Evolutionary conservation across 2,329 filamentous ascomycete species (phyloP).

Genomic region (Arthrobotrys iridis): DNA sequence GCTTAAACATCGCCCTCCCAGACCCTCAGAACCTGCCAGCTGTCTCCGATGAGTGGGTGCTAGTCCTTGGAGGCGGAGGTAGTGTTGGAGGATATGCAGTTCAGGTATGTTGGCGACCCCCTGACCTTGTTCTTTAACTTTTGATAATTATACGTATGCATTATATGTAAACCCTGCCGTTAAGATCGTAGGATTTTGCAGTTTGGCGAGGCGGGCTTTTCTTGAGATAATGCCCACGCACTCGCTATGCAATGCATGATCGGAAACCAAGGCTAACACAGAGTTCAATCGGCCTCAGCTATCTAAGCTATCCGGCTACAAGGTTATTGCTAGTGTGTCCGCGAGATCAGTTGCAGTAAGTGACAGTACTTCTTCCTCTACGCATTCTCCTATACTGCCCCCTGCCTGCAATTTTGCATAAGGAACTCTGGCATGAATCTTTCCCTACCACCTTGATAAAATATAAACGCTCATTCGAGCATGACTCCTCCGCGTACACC

Average conservation of each 20-base stretch:
- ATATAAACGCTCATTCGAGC: background rate
- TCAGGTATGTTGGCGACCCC: slow-evolving; percentile 30
- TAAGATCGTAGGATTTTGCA: background rate
- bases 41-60: slow-evolving; percentile 47
- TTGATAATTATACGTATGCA: background rate
- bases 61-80: slow-evolving; percentile 42
- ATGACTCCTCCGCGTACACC: background rate
- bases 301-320: slow-evolving; percentile 49
- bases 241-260: background rate
- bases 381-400: background rate
- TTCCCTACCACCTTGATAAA: background rate
- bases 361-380: background rate
- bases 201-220: background rate
- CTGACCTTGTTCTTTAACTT: background rate
- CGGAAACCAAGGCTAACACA: background rate
- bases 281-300: slow-evolving; percentile 19
- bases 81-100: slow-evolving; percentile 46
- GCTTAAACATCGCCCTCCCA: slow-evolving; percentile 32
- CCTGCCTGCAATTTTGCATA: background rate
- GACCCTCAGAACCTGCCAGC: slow-evolving; percentile 45
- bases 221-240: background rate
- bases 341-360: slow-evolving; percentile 33
- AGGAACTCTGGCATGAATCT: background rate
- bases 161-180: background rate
- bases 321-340: slow-evolving; percentile 48